These are phyloP conservation scores for Austroboletus niveus DNA, from an alignment of 1,284 basidiomycete genomes.

Conservation along the genomic window DNA sequence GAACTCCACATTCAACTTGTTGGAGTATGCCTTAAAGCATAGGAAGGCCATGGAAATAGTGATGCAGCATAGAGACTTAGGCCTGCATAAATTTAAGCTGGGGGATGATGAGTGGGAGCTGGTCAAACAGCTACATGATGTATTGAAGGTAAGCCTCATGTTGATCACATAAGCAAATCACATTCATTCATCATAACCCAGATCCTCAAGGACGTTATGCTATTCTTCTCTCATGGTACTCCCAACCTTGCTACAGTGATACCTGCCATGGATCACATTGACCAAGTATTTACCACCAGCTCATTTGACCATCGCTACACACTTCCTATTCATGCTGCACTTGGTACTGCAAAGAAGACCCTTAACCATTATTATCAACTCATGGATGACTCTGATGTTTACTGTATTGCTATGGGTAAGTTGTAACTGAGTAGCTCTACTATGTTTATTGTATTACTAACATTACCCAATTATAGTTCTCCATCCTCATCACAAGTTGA, in stretches of 20 bases:
- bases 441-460: too few species aligned
- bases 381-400: not conserved
- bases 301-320: too few species aligned
- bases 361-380: too few species aligned
- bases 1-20: slow-evolving; percentile 1
- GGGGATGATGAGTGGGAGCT: not conserved
- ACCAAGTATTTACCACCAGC: too few species aligned
- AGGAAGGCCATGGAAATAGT: not conserved
- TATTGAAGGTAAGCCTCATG: not conserved
- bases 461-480: too few species aligned
- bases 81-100: slow-evolving; percentile 18
- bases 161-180: too few species aligned
- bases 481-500: not conserved
- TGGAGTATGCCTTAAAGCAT: slow-evolving; percentile 27
- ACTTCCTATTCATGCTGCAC: not conserved
- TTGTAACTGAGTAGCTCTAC: too few species aligned
- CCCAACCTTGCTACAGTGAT: not conserved
- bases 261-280: not conserved
- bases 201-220: not conserved
- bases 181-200: too few species aligned
- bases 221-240: not conserved
- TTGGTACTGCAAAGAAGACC: too few species aligned
- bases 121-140: not conserved
- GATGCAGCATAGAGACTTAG: not conserved
- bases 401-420: not conserved